phyloP scores from a whole-genome alignment of 2,329 filamentous ascomycete genomes.

The Fusarium sambucinum region DNA sequence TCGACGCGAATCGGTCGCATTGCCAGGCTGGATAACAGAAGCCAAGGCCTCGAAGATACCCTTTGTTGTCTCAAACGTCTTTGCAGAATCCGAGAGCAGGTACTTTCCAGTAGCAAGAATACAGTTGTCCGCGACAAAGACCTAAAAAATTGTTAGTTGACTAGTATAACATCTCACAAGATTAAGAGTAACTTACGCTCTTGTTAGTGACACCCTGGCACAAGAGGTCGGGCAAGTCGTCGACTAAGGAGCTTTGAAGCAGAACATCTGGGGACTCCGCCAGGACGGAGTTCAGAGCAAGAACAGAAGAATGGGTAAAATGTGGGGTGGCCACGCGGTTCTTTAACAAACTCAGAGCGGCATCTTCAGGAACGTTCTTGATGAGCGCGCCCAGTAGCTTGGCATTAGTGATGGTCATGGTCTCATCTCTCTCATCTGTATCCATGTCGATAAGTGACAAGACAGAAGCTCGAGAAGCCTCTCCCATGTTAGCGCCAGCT shows the following conservation, averaged over 20 bases:
- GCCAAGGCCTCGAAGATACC: conserved; percentile 84
- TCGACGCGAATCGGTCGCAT: conserved; percentile 84
- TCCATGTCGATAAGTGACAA: conserved; percentile 90
- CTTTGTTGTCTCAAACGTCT: conserved; percentile 81
- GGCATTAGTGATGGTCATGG: conserved; percentile 90
- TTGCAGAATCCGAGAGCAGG: conserved; percentile 76
- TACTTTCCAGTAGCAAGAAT: conserved; percentile 94
- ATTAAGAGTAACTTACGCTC: conserved; percentile 67
- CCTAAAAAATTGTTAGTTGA: conserved; percentile 57
- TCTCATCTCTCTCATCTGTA: conserved; percentile 76
- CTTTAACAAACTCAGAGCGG: conserved; percentile 70
- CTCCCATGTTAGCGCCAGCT: conserved; percentile 94
- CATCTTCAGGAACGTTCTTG: conserved; percentile 82
- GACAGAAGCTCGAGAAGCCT: conserved; percentile 86
- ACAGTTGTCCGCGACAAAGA: conserved; percentile 88
- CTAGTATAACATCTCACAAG: not conserved
- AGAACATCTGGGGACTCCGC: conserved; percentile 81
- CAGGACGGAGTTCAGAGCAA: conserved; percentile 90
- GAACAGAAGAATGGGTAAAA: conserved; percentile 80
- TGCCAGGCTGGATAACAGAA: conserved; percentile 79
- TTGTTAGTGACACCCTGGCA: conserved; percentile 83
- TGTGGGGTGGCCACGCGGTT: conserved; percentile 83
- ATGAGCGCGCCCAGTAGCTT: conserved; percentile 90
- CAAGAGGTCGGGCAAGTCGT: conserved; percentile 82
- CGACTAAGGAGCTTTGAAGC: conserved; percentile 72